Conservation (phyloP, 345 rosid genomes). For the Lenwebbia sp. region DNA sequence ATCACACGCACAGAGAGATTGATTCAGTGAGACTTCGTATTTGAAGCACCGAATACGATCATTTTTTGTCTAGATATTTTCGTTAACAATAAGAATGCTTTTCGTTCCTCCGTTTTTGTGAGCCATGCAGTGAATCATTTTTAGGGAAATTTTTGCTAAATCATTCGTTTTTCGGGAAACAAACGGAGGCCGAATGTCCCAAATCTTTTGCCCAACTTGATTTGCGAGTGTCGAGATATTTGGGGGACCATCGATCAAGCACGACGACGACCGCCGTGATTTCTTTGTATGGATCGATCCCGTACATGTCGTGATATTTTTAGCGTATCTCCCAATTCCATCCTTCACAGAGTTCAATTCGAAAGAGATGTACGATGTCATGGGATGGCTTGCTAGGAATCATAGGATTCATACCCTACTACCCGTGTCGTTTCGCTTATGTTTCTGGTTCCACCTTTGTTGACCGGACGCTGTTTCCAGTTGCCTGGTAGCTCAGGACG, state of each 20-base stretch:
- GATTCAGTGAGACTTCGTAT: neutral
- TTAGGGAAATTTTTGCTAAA: too few species aligned
- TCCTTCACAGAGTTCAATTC: neutral
- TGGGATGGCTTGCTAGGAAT: neutral
- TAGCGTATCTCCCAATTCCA: neutral
- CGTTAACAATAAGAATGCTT: too few species aligned
- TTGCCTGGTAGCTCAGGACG: neutral
- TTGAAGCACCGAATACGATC: too few species aligned
- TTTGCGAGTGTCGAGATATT: accelerated
- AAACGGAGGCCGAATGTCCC: neutral
- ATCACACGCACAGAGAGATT: neutral
- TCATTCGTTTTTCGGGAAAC: too few species aligned
- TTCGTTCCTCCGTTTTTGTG: too few species aligned
- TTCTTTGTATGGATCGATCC: neutral
- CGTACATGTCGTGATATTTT: accelerated
- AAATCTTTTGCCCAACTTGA: accelerated
- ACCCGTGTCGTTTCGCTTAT: neutral
- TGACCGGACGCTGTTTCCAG: neutral
- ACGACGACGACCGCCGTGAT: accelerated
- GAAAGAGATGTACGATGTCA: accelerated
- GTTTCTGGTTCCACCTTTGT: neutral
- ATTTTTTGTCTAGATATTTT: too few species aligned
- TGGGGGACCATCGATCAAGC: neutral
- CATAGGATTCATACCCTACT: neutral
- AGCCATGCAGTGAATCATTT: too few species aligned